Evolutionary conservation across 306 rosid genomes (phyloP), one percentile per base, ranked within the genome.

Genomic region (Gastrolobium bilobum): DNA sequence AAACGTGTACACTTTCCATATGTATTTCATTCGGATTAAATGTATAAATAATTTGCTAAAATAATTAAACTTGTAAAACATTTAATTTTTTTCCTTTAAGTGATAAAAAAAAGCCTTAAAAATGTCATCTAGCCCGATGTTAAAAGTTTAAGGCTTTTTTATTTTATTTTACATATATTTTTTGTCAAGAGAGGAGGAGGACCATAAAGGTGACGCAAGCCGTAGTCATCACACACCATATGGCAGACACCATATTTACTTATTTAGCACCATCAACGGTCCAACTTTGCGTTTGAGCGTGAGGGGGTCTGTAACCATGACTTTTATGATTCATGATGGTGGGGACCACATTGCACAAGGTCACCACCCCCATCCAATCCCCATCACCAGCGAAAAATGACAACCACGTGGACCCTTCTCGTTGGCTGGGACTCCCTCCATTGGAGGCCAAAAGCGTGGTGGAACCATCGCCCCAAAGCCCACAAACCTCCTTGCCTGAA

Each of bases 261-360:
- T 76, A 80, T 75, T 65, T 50, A 81, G 90, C 97, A 93, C 97
- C 89, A 93, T 91, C 86, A 46, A 91, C 97, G 96, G 96, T 90
- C 78, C 72, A 57, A n/a, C 84, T 75, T 81, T 30, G 61, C 48
- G 5, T 35, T 37, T 43, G 11, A 43, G 47, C 31, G 4, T 10
- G 71, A 73, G 63, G 34, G 20, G 52, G 52, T 56, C 46, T 43
- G 26, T 9, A 14, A 59, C 46, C 42, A 26, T 14, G 3, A 31
- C 72, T 61, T 59, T 52, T 31, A 30, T 75, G 7, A 73, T 69
- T 40, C 46, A 38, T 75, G 64, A 54, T 59, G 53, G 88, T 73
- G 82, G 95, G 89, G 58, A 62, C 91, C 87, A 52, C 79, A 7
- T 3, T 50, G 84, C 87, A 61, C 86, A 76, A 52, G 8, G 73